These are phyloP conservation scores for Datura wrightii DNA, from an alignment of 257 asterid species.

Conservation along the genomic window DNA sequence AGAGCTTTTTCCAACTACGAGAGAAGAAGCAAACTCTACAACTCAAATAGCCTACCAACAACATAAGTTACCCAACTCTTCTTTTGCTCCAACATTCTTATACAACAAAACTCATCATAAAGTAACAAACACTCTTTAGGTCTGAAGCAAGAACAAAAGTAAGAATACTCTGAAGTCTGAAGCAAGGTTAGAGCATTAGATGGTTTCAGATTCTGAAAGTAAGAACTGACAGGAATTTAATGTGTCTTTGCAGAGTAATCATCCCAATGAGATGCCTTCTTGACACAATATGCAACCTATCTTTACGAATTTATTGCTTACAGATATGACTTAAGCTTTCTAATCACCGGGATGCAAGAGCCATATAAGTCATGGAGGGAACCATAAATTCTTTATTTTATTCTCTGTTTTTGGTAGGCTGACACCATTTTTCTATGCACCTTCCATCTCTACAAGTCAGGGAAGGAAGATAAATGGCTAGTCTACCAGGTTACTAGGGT, in stretches of 20 bases:
- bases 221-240: background rate
- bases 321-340: background rate
- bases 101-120: background rate
- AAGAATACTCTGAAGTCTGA: background rate
- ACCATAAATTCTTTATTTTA: background rate
- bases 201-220: constrained; percentile 6
- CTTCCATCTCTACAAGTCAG: too few species aligned
- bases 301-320: background rate
- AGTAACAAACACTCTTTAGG: background rate
- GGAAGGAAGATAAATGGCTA: too few species aligned
- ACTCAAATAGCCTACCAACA: background rate
- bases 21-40: background rate
- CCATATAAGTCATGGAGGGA: background rate
- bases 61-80: background rate
- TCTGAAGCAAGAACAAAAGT: too few species aligned
- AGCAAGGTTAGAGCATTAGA: background rate
- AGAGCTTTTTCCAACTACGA: background rate
- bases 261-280: background rate
- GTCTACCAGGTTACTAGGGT: too few species aligned
- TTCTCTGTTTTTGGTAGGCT: too few species aligned
- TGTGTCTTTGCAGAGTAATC: background rate
- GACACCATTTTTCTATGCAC: too few species aligned
- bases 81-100: background rate
- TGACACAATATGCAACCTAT: background rate
- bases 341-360: background rate